Conservation (phyloP, 75 land plant species). For the Picea sitchensis region DNA sequence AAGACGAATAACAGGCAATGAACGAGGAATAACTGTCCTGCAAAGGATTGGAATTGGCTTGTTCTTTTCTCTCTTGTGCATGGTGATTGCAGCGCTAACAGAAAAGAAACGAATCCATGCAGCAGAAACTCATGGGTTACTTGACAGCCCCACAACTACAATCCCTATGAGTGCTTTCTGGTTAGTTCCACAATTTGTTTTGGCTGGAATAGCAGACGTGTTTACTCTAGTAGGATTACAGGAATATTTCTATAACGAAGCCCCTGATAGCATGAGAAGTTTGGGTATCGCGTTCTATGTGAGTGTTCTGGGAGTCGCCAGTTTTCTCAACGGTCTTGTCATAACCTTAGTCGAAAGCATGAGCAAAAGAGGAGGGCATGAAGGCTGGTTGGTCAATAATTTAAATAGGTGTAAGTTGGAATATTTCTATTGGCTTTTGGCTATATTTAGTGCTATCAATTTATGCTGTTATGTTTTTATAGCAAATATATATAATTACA, state of each 20-base stretch:
- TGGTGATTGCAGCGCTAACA: conserved; percentile 12
- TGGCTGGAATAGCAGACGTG: conserved; percentile 39
- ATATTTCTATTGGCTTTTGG: conserved; percentile 52
- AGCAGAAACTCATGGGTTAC: conserved; percentile 28
- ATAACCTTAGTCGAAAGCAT: conserved; percentile 37
- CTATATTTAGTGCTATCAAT: conserved; percentile 27
- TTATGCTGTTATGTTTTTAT: conserved; percentile 32
- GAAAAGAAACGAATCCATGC: conserved; percentile 20
- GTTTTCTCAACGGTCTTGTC: conserved; percentile 57
- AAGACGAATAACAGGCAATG: conserved; percentile 10
- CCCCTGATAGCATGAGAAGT: conserved; percentile 42
- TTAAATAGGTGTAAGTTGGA: conserved; percentile 52
- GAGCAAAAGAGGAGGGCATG: conserved; percentile 23
- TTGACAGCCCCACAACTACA: conserved; percentile 24
- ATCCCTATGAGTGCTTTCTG: conserved; percentile 33
- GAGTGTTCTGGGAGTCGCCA: conserved; percentile 41
- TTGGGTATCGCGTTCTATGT: conserved; percentile 37
- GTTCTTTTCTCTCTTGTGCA: conserved; percentile 7
- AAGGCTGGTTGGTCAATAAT: conserved; percentile 40
- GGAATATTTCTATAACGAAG: conserved; percentile 50
- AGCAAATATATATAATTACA: conserved; percentile 49
- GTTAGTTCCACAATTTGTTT: conserved; percentile 29
- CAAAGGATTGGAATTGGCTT: conserved; percentile 25
- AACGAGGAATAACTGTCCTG: conserved; percentile 19
- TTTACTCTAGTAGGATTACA: conserved; percentile 33